Base-by-base conservation (phyloP, 2,329 filamentous ascomycete species). In the Dactylonectria estremocensis region DNA sequence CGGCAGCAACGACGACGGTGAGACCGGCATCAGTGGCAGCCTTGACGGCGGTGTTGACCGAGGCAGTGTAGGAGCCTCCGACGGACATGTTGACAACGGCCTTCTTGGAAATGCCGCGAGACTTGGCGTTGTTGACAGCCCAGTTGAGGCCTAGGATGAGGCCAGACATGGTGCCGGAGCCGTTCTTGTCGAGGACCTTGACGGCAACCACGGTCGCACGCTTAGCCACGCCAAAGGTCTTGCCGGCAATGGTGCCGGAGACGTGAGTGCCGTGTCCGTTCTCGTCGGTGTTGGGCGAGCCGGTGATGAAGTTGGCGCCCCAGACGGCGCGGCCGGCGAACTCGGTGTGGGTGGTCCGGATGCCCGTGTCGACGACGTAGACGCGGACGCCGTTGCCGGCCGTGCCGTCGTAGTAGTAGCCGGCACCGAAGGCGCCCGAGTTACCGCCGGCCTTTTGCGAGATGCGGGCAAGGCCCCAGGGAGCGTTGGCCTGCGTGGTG, bases 311-410 rank as follows among this genome's bases (percentile, higher is more conserved):
- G 40, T 78, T 80, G 52, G 69, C 67, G 18, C 77, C 78, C 66
- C 72, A 77, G 7, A 61, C 13, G 5, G 77, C 78, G 8, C 77
- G 73, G 8, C 74, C 74, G 5, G 74, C 75, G 35, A 78, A 79
- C 35, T 77, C 73, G 1, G 54, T 45, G 66, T 86, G 84, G 2
- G 75, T 60, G 13, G 74, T 77, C 10, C 76, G 76, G 58, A 86
- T 82, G 60, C 84, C 84, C 0, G 83, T 83, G 69, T 86, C 84
- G 60, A 85, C 77, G 3, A 86, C 69, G 64, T 85, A 86, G 37
- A 79, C 76, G 58, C 77, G 82, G 8, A 59, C 57, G 1, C 69
- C 74, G 22, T 69, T 24, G 3, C 77, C 76, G 1, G 73, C 72
- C 0, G 64, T 67, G 5, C 45, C 22, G 11, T 78, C 73, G 33